Evolutionary conservation across 345 rosid genomes (phyloP).

Genomic region (Hibiscus syriacus): DNA sequence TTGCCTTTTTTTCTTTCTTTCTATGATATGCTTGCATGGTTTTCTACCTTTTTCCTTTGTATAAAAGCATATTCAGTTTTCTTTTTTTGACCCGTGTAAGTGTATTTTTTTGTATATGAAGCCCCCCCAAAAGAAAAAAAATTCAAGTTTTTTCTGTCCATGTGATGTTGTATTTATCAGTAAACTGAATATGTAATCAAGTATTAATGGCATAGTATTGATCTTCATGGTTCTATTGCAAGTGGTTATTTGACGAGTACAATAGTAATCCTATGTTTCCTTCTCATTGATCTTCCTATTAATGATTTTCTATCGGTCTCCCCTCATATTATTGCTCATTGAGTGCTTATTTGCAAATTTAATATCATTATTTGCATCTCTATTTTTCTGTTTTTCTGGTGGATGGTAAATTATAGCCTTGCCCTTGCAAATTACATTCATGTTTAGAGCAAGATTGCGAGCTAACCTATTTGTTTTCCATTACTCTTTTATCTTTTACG

Average conservation of each 20-base stretch:
- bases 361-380: neutral
- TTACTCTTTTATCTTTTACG: no score
- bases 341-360: neutral
- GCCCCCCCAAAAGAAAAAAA: no score
- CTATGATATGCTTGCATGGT: neutral
- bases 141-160: neutral
- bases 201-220: neutral
- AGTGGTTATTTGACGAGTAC: neutral
- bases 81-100: no score
- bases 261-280: neutral
- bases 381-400: neutral
- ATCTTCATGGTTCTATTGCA: neutral
- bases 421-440: neutral
- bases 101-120: no score
- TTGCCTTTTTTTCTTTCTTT: neutral
- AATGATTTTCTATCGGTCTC: neutral
- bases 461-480: no score
- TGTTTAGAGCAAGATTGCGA: no score
- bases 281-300: neutral
- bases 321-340: neutral
- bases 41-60: neutral
- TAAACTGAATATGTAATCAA: neutral
- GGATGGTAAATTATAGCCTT: neutral
- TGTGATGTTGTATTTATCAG: neutral
- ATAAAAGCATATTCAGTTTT: neutral